These are phyloP conservation scores for Huntiella abstrusa DNA, from an alignment of 2,329 filamentous ascomycete species.

Conservation along the genomic window DNA sequence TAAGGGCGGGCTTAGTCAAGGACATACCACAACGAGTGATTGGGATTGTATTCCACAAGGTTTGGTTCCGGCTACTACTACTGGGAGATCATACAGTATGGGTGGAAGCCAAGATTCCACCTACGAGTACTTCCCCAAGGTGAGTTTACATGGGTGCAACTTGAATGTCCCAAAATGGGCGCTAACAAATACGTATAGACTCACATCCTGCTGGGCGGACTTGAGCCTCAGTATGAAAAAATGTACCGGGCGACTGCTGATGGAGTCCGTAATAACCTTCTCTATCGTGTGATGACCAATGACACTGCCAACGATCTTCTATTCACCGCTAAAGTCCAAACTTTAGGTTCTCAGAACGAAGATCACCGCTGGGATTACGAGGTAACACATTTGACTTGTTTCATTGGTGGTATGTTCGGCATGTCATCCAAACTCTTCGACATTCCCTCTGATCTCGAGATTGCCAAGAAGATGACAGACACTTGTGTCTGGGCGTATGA, in stretches of 20 bases:
- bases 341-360: constrained; percentile 23
- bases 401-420: constrained; percentile 52
- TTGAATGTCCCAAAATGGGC: background rate
- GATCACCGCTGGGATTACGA: constrained; percentile 35
- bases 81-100: constrained; percentile 35
- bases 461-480: constrained; percentile 43
- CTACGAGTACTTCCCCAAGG: constrained; percentile 52
- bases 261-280: constrained; percentile 50
- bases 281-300: constrained; percentile 59
- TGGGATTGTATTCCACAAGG: constrained; percentile 39
- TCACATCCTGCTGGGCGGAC: constrained; percentile 58
- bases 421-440: constrained; percentile 45
- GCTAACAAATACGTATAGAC: constrained; percentile 28
- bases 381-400: constrained; percentile 45
- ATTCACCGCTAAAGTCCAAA: constrained; percentile 45
- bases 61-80: constrained; percentile 28
- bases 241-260: constrained; percentile 53
- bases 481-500: constrained; percentile 55
- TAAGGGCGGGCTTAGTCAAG: background rate
- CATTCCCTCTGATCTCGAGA: constrained; percentile 39
- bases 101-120: constrained; percentile 50
- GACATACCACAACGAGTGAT: background rate
- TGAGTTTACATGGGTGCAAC: constrained; percentile 13
- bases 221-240: constrained; percentile 49
- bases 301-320: constrained; percentile 45